phyloP scores from a whole-genome alignment of 2,329 filamentous ascomycete genomes.

The Aplosporella prunicola region DNA sequence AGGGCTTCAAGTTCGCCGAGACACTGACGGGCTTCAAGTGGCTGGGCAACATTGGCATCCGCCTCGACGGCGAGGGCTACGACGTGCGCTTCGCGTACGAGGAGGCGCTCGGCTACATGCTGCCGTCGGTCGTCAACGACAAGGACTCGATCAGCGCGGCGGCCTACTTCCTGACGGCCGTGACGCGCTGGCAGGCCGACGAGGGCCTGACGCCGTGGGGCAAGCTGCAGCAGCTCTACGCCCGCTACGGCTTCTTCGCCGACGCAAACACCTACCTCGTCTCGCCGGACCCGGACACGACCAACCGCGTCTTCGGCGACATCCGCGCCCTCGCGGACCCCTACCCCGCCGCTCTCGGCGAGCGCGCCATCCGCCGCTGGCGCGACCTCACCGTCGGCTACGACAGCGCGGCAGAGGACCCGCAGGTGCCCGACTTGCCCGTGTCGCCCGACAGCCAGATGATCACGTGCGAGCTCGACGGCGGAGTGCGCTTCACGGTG shows the following conservation, averaged over 20 bases:
- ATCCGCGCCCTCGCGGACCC: constrained; percentile 39
- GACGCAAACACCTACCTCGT: constrained; percentile 56
- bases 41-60: constrained; percentile 52
- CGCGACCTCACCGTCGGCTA: constrained; percentile 52
- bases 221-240: constrained; percentile 49
- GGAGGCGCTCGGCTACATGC: constrained; percentile 60
- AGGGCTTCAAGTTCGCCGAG: constrained; percentile 50
- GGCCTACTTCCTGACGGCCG: constrained; percentile 48
- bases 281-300: constrained; percentile 45
- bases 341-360: constrained; percentile 39
- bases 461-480: constrained; percentile 52
- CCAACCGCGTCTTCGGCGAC: constrained; percentile 44
- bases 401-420: constrained; percentile 46
- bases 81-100: constrained; percentile 51
- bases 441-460: constrained; percentile 51
- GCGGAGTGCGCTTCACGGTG: constrained; percentile 48
- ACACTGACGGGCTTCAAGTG: constrained; percentile 60
- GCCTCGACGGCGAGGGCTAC: constrained; percentile 41
- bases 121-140: constrained; percentile 51
- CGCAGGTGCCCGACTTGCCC: constrained; percentile 46
- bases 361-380: constrained; percentile 47
- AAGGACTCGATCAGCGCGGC: constrained; percentile 56
- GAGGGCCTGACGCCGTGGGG: constrained; percentile 47
- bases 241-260: constrained; percentile 51
- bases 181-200: constrained; percentile 39